Evolutionary conservation across 2,329 filamentous ascomycete genomes (phyloP).

Genomic region (Raffaelea ambrosiae): DNA sequence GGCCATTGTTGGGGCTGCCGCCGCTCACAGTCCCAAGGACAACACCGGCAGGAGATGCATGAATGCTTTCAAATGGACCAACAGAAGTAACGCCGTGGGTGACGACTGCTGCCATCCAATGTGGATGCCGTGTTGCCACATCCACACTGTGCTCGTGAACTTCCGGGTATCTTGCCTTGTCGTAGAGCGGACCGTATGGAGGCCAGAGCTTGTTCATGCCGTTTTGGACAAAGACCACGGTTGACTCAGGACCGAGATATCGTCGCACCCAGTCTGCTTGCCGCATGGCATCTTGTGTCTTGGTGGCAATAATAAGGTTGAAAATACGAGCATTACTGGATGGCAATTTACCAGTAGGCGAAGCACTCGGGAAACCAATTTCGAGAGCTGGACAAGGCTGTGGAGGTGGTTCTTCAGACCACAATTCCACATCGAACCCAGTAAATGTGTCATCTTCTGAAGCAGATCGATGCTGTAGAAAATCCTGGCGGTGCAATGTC

Average conservation of each 20-base stretch:
- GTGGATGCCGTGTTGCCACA: conserved; percentile 36
- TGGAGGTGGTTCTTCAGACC: conserved; percentile 35
- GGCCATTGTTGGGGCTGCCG: neutral
- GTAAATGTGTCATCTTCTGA: conserved; percentile 17
- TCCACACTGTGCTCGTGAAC: no score
- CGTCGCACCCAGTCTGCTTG: conserved; percentile 50
- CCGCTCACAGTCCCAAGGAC: conserved; percentile 35
- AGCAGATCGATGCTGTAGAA: conserved; percentile 13
- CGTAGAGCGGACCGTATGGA: conserved; percentile 37
- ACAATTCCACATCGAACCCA: conserved; percentile 44
- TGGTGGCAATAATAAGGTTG: conserved; percentile 72
- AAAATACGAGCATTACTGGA: conserved; percentile 37
- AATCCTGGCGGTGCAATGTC: conserved; percentile 22
- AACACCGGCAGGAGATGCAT: conserved; percentile 41
- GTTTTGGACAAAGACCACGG: conserved; percentile 79
- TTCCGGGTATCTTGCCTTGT: conserved; percentile 28
- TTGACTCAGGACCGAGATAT: conserved; percentile 56
- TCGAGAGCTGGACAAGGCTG: conserved; percentile 26
- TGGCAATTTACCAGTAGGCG: conserved; percentile 9
- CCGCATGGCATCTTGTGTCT: conserved; percentile 58
- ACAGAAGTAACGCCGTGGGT: conserved; percentile 47
- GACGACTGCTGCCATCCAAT: conserved; percentile 61
- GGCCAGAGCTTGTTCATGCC: conserved; percentile 67
- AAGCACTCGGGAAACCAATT: conserved; percentile 17
- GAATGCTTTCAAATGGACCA: conserved; percentile 41